phyloP scores from a whole-genome alignment of 345 rosid species.

The Dimocarpus longan region DNA sequence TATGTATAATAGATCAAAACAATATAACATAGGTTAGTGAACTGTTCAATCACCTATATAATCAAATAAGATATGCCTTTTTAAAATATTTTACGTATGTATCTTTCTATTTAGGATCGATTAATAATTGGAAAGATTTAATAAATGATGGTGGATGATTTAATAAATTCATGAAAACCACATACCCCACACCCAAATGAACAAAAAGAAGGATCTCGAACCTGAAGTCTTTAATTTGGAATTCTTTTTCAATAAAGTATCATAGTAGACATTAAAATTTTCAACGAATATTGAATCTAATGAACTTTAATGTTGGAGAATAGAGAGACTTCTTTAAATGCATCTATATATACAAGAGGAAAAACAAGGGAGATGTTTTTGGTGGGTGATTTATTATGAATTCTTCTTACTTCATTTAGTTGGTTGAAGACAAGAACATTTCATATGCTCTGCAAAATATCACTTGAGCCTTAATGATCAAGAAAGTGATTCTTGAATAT shows the following conservation, averaged over 20 bases:
- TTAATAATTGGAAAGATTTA: not conserved
- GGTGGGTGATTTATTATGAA: slow-evolving; percentile 32
- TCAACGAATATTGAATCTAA: slow-evolving; percentile 14
- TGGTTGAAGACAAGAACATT: slow-evolving; percentile 23
- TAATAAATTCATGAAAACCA: not conserved
- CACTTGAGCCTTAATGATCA: slow-evolving; percentile 24
- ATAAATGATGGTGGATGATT: not conserved
- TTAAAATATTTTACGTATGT: not conserved
- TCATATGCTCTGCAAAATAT: slow-evolving; percentile 9
- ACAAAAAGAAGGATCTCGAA: not conserved
- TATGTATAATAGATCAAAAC: too few species aligned
- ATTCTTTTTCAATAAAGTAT: slow-evolving; percentile 1
- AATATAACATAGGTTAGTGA: not conserved
- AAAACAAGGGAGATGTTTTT: slow-evolving; percentile 2
- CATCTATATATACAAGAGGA: not conserved
- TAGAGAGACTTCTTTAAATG: slow-evolving; percentile 34
- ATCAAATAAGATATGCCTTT: not conserved
- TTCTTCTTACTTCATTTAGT: slow-evolving; percentile 16
- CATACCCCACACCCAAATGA: slow-evolving; percentile 8
- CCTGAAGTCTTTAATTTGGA: not conserved
- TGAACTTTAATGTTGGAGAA: slow-evolving; percentile 19
- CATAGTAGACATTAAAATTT: slow-evolving; percentile 1
- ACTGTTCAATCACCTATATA: not conserved
- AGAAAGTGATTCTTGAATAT: slow-evolving; percentile 13
- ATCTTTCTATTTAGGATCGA: not conserved